Percentiles rank a stretch among this genome's conserved stretches.
Evolutionary conservation across 2,329 filamentous ascomycete genomes (phyloP).

Genomic region (Orbilia blumenaviensis): DNA sequence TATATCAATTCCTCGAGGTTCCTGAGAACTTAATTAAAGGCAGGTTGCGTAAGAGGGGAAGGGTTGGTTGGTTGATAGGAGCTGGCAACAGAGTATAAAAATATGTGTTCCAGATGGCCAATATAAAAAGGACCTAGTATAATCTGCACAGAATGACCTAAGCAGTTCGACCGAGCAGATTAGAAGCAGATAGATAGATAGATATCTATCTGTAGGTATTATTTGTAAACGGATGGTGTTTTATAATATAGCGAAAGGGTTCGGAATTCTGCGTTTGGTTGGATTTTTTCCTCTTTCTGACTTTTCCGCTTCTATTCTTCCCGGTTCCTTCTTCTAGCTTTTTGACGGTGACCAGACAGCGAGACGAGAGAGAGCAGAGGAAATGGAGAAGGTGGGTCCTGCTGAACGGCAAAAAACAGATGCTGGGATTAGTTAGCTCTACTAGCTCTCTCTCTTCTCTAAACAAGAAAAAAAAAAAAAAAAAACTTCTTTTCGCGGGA

Average conservation of each 20-base stretch:
- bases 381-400: constrained; percentile 54
- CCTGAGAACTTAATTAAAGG: neutral
- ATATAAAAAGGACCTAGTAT: too few species aligned
- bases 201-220: too few species aligned
- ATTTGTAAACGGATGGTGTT: neutral
- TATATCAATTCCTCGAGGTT: neutral
- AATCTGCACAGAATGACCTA: too few species aligned
- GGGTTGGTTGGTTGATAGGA: too few species aligned
- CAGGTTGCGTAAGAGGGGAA: too few species aligned
- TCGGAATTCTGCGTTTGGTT: neutral
- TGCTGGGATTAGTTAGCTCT: constrained; percentile 43
- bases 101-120: neutral
- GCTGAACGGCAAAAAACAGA: constrained; percentile 51
- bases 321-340: neutral
- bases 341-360: constrained; percentile 14
- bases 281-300: neutral
- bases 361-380: constrained; percentile 16
- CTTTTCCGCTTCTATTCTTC: neutral
- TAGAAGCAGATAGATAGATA: too few species aligned
- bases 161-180: too few species aligned
- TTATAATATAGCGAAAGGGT: constrained; percentile 40
- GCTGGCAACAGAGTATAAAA: neutral
- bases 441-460: constrained; percentile 23
- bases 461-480: neutral
- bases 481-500: too few species aligned